A percentile compares a stretch with the other conserved stretches of the same genome.
phyloP scores from a whole-genome alignment of 139 green algal species.

The Edaphochlamys debaryana region DNA sequence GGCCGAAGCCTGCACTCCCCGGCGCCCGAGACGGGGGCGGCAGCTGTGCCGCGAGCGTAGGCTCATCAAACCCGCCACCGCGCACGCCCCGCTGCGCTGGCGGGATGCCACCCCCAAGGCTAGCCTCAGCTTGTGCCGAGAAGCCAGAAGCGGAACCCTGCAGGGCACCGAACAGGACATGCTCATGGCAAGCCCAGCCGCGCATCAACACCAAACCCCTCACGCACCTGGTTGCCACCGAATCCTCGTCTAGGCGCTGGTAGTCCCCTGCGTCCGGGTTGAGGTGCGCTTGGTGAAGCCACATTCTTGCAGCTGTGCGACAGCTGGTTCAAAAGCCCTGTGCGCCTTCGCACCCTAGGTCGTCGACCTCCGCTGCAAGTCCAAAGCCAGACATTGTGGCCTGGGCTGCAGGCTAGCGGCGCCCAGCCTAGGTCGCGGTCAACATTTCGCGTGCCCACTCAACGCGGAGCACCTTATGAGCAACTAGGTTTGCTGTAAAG shows the following conservation, averaged over 20 bases:
- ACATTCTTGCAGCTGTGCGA: neutral
- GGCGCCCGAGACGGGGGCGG: neutral
- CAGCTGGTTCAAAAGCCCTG: neutral
- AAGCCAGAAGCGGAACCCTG: slow-evolving; percentile 7
- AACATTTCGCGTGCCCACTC: neutral
- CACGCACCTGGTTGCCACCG: neutral
- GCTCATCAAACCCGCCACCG: neutral
- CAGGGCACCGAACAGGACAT: neutral
- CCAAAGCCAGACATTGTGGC: slow-evolving; percentile 15
- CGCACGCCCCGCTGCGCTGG: neutral
- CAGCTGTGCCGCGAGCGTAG: neutral
- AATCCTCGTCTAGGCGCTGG: slow-evolving; percentile 4
- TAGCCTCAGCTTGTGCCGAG: neutral
- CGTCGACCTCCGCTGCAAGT: neutral
- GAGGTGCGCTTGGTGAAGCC: no score
- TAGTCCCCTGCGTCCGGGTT: neutral
- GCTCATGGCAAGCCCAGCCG: neutral
- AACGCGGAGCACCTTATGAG: no score
- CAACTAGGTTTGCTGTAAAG: no score
- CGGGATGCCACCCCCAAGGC: slow-evolving; percentile 16
- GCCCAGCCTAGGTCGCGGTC: neutral
- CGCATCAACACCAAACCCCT: neutral
- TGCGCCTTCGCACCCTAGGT: neutral
- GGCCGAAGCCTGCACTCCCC: neutral
- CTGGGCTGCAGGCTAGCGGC: neutral